A percentile compares a stretch with the other conserved stretches of the same genome.
These are phyloP conservation scores for Elasticomyces elasticus DNA, from an alignment of 495 filamentous ascomycete species.

Conservation along the genomic window DNA sequence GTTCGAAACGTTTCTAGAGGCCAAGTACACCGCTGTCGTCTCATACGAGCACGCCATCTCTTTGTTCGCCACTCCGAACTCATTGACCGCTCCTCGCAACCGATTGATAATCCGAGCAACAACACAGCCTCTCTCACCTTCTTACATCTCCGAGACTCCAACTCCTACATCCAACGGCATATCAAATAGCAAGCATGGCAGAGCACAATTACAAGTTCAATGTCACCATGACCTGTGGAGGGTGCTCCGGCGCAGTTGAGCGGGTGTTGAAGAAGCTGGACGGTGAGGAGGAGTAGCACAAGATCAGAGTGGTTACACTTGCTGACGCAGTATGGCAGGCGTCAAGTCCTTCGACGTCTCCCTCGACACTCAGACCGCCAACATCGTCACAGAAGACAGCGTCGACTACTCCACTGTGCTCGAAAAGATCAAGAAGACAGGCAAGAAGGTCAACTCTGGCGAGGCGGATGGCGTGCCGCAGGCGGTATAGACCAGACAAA, in stretches of 20 bases:
- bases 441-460: slow-evolving; percentile 73
- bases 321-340: slow-evolving; percentile 41
- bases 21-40: neutral
- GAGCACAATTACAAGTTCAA: slow-evolving; percentile 63
- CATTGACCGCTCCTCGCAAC: neutral
- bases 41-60: neutral
- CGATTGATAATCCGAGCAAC: neutral
- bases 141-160: neutral
- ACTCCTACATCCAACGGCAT: neutral
- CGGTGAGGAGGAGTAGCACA: slow-evolving; percentile 41
- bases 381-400: slow-evolving; percentile 52
- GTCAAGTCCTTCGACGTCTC: slow-evolving; percentile 79
- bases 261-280: slow-evolving; percentile 92
- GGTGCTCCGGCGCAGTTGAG: slow-evolving; percentile 66
- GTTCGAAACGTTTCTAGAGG: neutral
- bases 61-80: neutral
- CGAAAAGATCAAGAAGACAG: slow-evolving; percentile 86
- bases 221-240: slow-evolving; percentile 58
- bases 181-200: slow-evolving; percentile 34
- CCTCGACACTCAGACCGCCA: slow-evolving; percentile 71
- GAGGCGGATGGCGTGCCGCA: slow-evolving; percentile 43
- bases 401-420: slow-evolving; percentile 73
- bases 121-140: neutral
- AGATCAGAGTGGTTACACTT: neutral
- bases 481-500: slow-evolving; percentile 9